Evolutionary conservation across 2,329 filamentous ascomycete genomes (phyloP).

Genomic region (Sarocladiaceae sp.): DNA sequence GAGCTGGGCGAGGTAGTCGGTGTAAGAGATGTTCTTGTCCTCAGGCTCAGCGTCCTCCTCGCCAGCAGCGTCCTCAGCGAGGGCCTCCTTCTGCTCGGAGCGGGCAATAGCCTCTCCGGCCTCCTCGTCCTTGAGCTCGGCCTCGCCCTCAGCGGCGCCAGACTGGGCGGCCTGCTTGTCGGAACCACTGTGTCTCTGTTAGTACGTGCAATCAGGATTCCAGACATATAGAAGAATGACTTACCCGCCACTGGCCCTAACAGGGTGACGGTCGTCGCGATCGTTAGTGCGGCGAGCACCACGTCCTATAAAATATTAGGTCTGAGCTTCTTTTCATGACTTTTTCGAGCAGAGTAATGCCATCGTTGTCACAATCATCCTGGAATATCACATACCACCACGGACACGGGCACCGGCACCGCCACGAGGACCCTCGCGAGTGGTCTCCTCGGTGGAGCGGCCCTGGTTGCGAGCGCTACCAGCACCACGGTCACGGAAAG

Average conservation of each 20-base stretch:
- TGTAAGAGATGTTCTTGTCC: slow-evolving; percentile 87
- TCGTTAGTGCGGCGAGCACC: slow-evolving; percentile 49
- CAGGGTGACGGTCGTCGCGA: slow-evolving; percentile 53
- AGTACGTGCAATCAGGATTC: slow-evolving; percentile 12
- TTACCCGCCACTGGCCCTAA: slow-evolving; percentile 40
- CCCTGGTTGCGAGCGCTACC: slow-evolving; percentile 78
- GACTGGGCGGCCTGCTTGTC: slow-evolving; percentile 85
- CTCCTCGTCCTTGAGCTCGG: slow-evolving; percentile 87
- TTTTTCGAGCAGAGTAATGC: no score
- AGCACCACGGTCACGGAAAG: slow-evolving; percentile 84
- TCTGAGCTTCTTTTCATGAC: no score
- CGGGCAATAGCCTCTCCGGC: slow-evolving; percentile 86
- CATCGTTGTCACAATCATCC: neutral
- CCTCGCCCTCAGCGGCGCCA: slow-evolving; percentile 73
- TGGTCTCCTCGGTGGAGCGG: slow-evolving; percentile 70
- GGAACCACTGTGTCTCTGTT: slow-evolving; percentile 54
- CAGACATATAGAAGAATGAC: slow-evolving; percentile 16
- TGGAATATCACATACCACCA: slow-evolving; percentile 41
- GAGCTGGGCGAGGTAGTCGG: slow-evolving; percentile 74
- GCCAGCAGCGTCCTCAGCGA: slow-evolving; percentile 44
- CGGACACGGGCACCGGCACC: slow-evolving; percentile 60
- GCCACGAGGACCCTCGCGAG: slow-evolving; percentile 53
- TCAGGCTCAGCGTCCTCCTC: slow-evolving; percentile 59
- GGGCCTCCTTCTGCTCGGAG: slow-evolving; percentile 71
- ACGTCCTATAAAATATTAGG: slow-evolving; percentile 37